Percentiles rank a stretch among this genome's conserved stretches.
These are phyloP conservation scores for Phaffomyces thermotolerans DNA, from an alignment of 805 yeast genomes.

Conservation along the genomic window DNA sequence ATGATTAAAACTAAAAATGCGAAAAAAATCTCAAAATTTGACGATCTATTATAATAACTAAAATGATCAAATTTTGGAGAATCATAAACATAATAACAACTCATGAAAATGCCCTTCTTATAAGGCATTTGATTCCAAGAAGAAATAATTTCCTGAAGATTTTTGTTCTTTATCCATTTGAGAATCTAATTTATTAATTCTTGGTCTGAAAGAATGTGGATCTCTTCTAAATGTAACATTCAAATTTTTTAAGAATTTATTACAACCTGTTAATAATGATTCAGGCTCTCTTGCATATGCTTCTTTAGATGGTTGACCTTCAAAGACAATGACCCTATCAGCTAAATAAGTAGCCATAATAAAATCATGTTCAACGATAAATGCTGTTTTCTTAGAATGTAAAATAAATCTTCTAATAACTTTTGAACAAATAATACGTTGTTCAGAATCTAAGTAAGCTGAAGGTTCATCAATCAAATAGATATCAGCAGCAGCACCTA, in stretches of 20 bases:
- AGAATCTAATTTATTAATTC: slow-evolving; percentile 95
- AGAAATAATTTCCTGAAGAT: slow-evolving; percentile 86
- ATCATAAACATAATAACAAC: neutral
- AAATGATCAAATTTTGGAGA: neutral
- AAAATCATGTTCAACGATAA: slow-evolving; percentile 98
- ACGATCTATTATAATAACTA: neutral
- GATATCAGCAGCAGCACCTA: slow-evolving; percentile 93
- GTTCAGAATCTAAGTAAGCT: slow-evolving; percentile 98
- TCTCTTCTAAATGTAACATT: slow-evolving; percentile 99
- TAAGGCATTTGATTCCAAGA: slow-evolving; percentile 64
- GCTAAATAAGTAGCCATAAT: slow-evolving; percentile 99
- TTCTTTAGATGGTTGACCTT: slow-evolving; percentile 84
- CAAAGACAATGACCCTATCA: slow-evolving; percentile 96
- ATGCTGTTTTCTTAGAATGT: slow-evolving; percentile 98
- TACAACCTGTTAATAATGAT: slow-evolving; percentile 93
- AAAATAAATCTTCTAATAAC: slow-evolving; percentile 94
- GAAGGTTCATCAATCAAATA: slow-evolving; percentile 98
- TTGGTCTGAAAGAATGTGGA: slow-evolving; percentile 96
- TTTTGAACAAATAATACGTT: slow-evolving; percentile 98
- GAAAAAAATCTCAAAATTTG: neutral
- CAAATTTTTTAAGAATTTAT: slow-evolving; percentile 91
- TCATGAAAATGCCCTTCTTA: slow-evolving; percentile 16
- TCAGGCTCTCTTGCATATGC: slow-evolving; percentile 88
- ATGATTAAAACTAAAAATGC: slow-evolving; percentile 11
- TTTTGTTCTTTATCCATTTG: slow-evolving; percentile 99